phyloP scores from a whole-genome alignment of 1,139 yeast genomes.

The Candida sojae region DNA sequence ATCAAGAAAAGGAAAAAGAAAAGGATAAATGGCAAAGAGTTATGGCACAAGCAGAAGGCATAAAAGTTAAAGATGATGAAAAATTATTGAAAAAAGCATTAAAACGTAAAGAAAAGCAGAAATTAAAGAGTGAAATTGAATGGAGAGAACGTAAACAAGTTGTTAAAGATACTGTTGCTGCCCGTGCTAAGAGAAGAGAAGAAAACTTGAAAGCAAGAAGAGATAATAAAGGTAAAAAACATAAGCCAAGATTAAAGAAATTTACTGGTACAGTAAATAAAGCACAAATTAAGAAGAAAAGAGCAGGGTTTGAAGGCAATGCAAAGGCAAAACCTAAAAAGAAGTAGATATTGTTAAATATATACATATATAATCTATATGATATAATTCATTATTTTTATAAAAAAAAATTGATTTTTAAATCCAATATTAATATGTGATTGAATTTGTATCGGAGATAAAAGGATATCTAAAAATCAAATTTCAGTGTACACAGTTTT shows the following conservation, averaged over 20 bases:
- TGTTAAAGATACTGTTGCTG: constrained; percentile 73
- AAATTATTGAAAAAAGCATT: constrained; percentile 81
- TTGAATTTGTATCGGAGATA: too few species aligned
- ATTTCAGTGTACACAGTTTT: too few species aligned
- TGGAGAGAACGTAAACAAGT: constrained; percentile 85
- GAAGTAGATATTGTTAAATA: constrained; percentile 2
- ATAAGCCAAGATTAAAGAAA: constrained; percentile 68
- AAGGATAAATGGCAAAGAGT: constrained; percentile 86
- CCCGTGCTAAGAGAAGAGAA: constrained; percentile 81
- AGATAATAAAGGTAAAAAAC: constrained; percentile 76
- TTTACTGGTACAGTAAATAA: constrained; percentile 58
- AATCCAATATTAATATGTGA: too few species aligned
- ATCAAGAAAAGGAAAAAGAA: constrained; percentile 59
- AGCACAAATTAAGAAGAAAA: constrained; percentile 34
- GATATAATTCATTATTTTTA: too few species aligned
- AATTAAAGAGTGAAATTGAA: constrained; percentile 78
- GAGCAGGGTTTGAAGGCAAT: constrained; percentile 63
- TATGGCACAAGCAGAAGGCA: constrained; percentile 85
- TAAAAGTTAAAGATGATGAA: constrained; percentile 87
- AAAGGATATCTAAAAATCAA: too few species aligned
- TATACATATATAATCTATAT: too few species aligned
- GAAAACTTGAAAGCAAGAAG: constrained; percentile 82
- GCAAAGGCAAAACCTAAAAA: constrained; percentile 40
- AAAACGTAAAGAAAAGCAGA: constrained; percentile 77
- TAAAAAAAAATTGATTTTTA: too few species aligned